phyloP scores from a whole-genome alignment of 1,284 basidiomycete species.

The Ceraceosorus bombacis region DNA sequence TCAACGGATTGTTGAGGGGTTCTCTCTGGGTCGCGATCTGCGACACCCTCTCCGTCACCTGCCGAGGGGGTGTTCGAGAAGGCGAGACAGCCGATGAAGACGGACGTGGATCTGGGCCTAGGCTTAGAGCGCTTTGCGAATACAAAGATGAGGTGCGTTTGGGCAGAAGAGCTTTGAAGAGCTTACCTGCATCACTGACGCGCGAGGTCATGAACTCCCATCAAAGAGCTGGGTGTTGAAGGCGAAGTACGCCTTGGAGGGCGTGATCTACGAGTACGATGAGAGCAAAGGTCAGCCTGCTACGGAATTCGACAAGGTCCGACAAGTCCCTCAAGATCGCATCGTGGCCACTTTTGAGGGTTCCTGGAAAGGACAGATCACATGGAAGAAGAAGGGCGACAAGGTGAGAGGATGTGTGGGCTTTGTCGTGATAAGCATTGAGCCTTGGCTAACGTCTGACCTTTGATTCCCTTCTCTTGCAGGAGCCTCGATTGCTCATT shows the following conservation, averaged over 20 bases:
- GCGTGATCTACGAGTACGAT: slow-evolving; percentile 74
- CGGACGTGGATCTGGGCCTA: slow-evolving; percentile 49
- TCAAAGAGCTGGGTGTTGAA: slow-evolving; percentile 77
- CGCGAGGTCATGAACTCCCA: not conserved
- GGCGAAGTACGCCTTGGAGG: slow-evolving; percentile 79
- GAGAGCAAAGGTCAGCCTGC: slow-evolving; percentile 55
- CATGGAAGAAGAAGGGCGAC: slow-evolving; percentile 66
- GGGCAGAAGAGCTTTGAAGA: not conserved
- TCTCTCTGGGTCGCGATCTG: slow-evolving; percentile 80
- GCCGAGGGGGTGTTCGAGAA: slow-evolving; percentile 60
- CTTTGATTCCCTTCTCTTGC: slow-evolving; percentile 32
- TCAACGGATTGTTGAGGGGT: slow-evolving; percentile 84
- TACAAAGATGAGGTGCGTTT: slow-evolving; percentile 73
- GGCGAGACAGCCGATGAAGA: slow-evolving; percentile 18
- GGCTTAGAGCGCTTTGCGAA: slow-evolving; percentile 73
- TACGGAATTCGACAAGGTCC: slow-evolving; percentile 68
- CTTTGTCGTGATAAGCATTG: not conserved
- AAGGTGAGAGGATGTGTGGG: slow-evolving; percentile 49
- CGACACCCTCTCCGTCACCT: slow-evolving; percentile 73
- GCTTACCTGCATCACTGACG: not conserved
- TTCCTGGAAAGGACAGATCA: slow-evolving; percentile 74
- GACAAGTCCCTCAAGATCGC: slow-evolving; percentile 73
- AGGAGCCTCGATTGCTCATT: slow-evolving; percentile 65
- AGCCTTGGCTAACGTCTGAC: slow-evolving; percentile 10
- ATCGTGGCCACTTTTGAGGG: slow-evolving; percentile 79